A percentile compares a stretch with the other conserved stretches of the same genome.
Conservation (phyloP, 306 rosid genomes). For the Vigna radiata region DNA sequence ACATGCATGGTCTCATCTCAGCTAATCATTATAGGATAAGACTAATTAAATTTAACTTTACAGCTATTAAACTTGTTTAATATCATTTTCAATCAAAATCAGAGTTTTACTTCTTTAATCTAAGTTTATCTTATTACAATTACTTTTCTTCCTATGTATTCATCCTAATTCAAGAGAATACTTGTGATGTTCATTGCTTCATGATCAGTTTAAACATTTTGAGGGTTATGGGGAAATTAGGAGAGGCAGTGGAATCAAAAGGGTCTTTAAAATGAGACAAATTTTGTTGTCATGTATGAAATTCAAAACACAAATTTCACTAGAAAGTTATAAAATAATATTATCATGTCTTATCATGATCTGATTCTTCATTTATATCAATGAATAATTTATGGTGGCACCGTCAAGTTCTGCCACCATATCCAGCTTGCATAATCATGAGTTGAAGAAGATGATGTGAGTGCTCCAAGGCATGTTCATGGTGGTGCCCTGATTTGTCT, state of each 20-base stretch:
- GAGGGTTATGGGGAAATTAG: not conserved
- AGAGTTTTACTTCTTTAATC: not conserved
- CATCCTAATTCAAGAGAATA: not conserved
- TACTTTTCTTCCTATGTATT: too few species aligned
- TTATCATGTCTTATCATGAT: not conserved
- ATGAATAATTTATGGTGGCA: slow-evolving; percentile 19
- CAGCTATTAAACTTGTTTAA: not conserved
- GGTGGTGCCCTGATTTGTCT: slow-evolving; percentile 39
- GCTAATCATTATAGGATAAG: not conserved
- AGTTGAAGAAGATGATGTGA: not conserved
- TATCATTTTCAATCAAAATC: not conserved
- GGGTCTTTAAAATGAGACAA: not conserved
- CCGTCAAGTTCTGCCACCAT: slow-evolving; percentile 13
- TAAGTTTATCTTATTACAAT: too few species aligned
- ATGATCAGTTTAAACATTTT: not conserved
- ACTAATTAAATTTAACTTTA: not conserved
- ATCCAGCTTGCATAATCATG: slow-evolving; percentile 4
- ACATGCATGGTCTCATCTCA: slow-evolving; percentile 2
- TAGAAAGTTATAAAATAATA: not conserved
- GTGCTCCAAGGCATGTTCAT: not conserved
- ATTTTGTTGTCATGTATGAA: not conserved
- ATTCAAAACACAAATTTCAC: not conserved
- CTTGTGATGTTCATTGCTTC: not conserved
- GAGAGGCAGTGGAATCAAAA: slow-evolving; percentile 3
- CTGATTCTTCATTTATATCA: slow-evolving; percentile 14